A percentile compares a stretch with the other conserved stretches of the same genome.
Evolutionary conservation across 176 grass and related monocot genomes (phyloP).

Genomic region (Alloteropsis semialata): DNA sequence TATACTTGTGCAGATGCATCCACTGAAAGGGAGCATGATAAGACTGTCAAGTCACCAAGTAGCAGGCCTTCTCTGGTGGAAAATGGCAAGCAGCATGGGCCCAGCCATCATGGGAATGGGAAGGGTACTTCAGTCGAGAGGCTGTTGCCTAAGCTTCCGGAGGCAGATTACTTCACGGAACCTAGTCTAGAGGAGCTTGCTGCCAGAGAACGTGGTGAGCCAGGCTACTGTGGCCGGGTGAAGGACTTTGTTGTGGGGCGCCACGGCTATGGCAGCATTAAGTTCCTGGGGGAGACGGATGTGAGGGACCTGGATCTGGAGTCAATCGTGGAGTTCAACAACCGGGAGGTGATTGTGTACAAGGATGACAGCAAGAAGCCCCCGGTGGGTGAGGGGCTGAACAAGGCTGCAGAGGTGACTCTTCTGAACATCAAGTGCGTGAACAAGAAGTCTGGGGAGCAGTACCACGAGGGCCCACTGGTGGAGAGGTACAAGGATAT

Average conservation of each 20-base stretch:
- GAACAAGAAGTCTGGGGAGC: constrained; percentile 66
- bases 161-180: too few species aligned
- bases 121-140: constrained; percentile 46
- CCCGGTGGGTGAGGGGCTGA: constrained; percentile 71
- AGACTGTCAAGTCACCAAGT: constrained; percentile 12
- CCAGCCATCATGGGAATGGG: constrained; percentile 29
- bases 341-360: constrained; percentile 89
- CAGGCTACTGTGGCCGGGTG: constrained; percentile 62
- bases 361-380: constrained; percentile 78
- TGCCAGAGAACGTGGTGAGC: constrained; percentile 66
- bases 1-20: constrained; percentile 29
- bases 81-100: constrained; percentile 39
- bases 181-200: constrained; percentile 90
- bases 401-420: constrained; percentile 78
- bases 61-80: constrained; percentile 23
- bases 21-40: constrained; percentile 22
- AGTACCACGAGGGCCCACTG: constrained; percentile 42
- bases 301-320: constrained; percentile 75
- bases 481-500: constrained; percentile 72
- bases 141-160: constrained; percentile 62
- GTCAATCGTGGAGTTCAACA: constrained; percentile 64
- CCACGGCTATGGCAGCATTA: constrained; percentile 74
- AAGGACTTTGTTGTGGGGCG: constrained; percentile 78
- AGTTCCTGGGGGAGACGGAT: constrained; percentile 73
- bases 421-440: constrained; percentile 79